Evolutionary conservation across 257 asterid species (phyloP).

Genomic region (Penstemon newberryi): DNA sequence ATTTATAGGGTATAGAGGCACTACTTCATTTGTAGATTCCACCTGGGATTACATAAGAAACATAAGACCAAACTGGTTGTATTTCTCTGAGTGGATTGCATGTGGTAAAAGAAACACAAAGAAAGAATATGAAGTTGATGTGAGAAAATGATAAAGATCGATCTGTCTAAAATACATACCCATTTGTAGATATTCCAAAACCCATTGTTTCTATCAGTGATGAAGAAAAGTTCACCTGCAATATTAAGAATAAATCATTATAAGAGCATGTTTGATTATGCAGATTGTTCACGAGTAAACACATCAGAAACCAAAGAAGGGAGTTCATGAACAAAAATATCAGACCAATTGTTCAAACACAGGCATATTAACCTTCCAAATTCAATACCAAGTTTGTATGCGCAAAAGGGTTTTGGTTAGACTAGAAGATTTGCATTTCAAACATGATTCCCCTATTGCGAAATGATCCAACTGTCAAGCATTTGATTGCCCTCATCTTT

Average conservation of each 20-base stretch:
- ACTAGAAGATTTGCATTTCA: neutral
- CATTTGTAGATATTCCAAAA: slow-evolving; percentile 96
- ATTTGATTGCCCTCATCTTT: neutral
- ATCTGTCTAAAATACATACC: slow-evolving; percentile 43
- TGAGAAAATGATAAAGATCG: neutral
- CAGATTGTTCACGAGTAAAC: neutral
- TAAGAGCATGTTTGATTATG: neutral
- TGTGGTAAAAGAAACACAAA: neutral
- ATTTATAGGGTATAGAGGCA: slow-evolving; percentile 64
- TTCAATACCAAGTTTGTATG: neutral
- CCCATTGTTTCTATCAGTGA: slow-evolving; percentile 84
- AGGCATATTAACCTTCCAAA: neutral
- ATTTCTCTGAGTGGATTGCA: neutral
- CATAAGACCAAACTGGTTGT: slow-evolving; percentile 12
- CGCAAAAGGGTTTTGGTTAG: neutral
- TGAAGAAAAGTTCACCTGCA: slow-evolving; percentile 90
- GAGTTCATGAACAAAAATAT: neutral
- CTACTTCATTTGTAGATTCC: slow-evolving; percentile 75
- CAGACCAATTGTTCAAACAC: neutral
- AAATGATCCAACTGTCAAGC: neutral
- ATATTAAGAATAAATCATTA: slow-evolving; percentile 27
- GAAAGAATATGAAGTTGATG: neutral
- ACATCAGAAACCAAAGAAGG: slow-evolving; percentile 12
- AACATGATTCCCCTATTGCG: neutral
- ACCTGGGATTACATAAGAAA: slow-evolving; percentile 46